Evolutionary conservation across 129 eudicot genomes (phyloP).

Genomic region (Centella asiatica): DNA sequence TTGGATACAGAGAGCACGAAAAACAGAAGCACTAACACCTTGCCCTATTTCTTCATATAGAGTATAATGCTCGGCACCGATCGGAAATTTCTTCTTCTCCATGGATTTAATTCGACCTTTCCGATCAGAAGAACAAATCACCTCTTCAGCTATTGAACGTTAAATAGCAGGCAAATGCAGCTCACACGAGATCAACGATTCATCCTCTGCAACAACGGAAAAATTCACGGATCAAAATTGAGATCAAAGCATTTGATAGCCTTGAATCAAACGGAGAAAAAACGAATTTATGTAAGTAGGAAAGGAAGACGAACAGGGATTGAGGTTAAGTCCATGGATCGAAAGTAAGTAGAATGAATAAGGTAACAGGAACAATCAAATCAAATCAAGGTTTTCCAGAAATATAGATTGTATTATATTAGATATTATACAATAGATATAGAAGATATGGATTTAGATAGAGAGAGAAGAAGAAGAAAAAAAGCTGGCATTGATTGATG

Average conservation of each 20-base stretch:
- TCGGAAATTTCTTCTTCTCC: slow-evolving; percentile 84
- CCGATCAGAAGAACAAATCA: background rate
- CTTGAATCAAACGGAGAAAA: slow-evolving; percentile 3
- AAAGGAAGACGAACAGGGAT: background rate
- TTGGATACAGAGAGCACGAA: slow-evolving; percentile 50
- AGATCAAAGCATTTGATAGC: too few species aligned
- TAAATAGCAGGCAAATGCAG: slow-evolving; percentile 37
- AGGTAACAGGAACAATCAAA: slow-evolving; percentile 4
- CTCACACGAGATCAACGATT: slow-evolving; percentile 18
- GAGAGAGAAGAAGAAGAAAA: background rate
- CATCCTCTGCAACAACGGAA: slow-evolving; percentile 12
- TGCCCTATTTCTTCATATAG: slow-evolving; percentile 57
- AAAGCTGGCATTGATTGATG: background rate
- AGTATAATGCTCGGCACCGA: slow-evolving; percentile 57
- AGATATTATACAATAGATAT: too few species aligned
- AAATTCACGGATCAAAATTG: background rate
- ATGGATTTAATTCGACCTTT: slow-evolving; percentile 15
- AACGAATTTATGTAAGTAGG: background rate
- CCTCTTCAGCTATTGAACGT: slow-evolving; percentile 21
- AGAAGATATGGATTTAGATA: background rate
- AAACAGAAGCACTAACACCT: slow-evolving; percentile 8
- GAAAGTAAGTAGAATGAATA: background rate
- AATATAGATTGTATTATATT: too few species aligned
- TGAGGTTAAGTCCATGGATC: slow-evolving; percentile 3
- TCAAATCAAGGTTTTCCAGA: background rate